phyloP scores from a whole-genome alignment of 2,329 filamentous ascomycete species.

The Stemphylium vesicarium region DNA sequence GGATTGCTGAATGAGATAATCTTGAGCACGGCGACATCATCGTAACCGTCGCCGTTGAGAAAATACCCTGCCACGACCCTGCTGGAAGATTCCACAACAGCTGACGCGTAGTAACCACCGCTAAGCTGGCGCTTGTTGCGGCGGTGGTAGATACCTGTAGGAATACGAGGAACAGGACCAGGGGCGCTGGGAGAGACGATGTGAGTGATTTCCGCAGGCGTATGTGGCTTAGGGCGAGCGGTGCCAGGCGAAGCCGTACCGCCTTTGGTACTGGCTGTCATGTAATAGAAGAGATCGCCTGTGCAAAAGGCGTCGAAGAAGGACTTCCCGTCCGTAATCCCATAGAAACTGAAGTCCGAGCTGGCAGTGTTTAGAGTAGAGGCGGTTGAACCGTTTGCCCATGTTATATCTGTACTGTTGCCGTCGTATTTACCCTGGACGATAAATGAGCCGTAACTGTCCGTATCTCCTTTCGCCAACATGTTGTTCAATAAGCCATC shows the following conservation, averaged over 20 bases:
- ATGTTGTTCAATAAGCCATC: constrained; percentile 33
- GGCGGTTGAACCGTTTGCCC: constrained; percentile 37
- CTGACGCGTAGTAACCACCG: constrained; percentile 14
- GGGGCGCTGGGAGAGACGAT: constrained; percentile 13
- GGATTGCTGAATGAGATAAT: constrained; percentile 48
- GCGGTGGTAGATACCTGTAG: constrained; percentile 23
- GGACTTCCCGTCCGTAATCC: constrained; percentile 41
- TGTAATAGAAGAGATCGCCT: constrained; percentile 10
- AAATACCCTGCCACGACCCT: constrained; percentile 53
- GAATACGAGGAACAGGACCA: constrained; percentile 29
- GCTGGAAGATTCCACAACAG: constrained; percentile 22
- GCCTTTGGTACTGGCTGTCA: constrained; percentile 11
- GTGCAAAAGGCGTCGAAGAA: constrained; percentile 48
- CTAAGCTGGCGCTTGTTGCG: constrained; percentile 28
- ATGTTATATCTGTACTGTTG: constrained; percentile 34
- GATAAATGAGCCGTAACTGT: constrained; percentile 24
- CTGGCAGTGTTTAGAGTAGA: constrained; percentile 26
- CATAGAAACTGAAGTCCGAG: constrained; percentile 29
- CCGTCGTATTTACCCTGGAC: constrained; percentile 28
- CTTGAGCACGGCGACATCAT: constrained; percentile 52
- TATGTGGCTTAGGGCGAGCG: background rate
- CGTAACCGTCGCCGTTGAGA: constrained; percentile 43
- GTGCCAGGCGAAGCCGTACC: background rate
- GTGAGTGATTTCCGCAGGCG: background rate
- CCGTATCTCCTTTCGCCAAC: constrained; percentile 32